Evolutionary conservation across 2,329 filamentous ascomycete genomes (phyloP), one percentile per base, ranked within the genome.

Genomic region (Fusarium agapanthi): DNA sequence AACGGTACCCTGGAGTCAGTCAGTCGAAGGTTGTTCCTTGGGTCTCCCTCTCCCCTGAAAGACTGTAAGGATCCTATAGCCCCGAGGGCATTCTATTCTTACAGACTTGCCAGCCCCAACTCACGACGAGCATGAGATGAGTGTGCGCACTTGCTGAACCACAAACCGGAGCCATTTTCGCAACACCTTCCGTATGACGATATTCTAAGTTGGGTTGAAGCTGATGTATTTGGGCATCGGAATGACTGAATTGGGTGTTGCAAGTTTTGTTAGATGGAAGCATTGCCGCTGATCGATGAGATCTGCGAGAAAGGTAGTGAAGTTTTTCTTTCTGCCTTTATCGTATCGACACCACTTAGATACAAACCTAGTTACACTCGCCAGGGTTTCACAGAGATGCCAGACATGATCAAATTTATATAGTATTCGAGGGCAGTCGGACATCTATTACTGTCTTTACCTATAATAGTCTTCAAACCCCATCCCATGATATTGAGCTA

Each of bases 101-200:
- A 7, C 28, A n/a, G 45, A 3, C 22, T 32, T 48, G 7, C 12
- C 45, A 32, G 14, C 28, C 10, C 30, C 8, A 24, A 24, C 22
- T 24, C 47, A 24, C 4, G 12, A 35, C 8, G n/a, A 20, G 22
- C n/a, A 3, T 35, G 16, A 7, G 16, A 6, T 7, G 12, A 24
- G 5, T 24, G 30, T 32, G n/a, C 16, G 3, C 16, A 7, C 8
- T 20, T 0, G 12, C 6, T 35, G 4, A 15, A 9, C 9, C 6
- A 1, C 2, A 14, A 24, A 20, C 3, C 4, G 16, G 47, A 26
- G n/a, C 16, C 20, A 15, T 34, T 15, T 11, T 18, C 3, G 12
- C n/a, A 15, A 7, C 1, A 6, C 1, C 4, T 14, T 32, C 2
- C 6, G 11, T 5, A 50, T 4, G 16, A 13, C 3, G 6, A 16